A percentile compares a stretch with the other conserved stretches of the same genome.
Conservation (phyloP, 2,329 filamentous ascomycete species). For the Fusarium nisikadoi region DNA sequence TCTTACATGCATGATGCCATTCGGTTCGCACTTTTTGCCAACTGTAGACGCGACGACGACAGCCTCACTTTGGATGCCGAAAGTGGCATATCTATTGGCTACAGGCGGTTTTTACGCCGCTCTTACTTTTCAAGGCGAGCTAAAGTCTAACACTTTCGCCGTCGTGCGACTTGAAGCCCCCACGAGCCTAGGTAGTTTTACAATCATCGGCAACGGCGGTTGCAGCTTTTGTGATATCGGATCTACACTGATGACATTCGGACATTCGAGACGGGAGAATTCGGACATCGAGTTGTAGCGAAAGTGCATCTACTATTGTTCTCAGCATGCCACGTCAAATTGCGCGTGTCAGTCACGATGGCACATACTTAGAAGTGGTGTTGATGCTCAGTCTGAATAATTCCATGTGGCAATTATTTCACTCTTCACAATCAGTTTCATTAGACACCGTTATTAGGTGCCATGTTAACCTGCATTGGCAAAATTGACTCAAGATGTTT, state of each 20-base stretch:
- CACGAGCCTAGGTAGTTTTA: neutral
- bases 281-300: neutral
- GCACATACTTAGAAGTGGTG: neutral
- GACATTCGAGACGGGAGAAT: neutral
- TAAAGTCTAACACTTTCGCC: accelerated
- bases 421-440: accelerated
- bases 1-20: no score
- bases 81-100: no score
- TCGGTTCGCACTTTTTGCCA: neutral
- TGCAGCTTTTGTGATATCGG: accelerated
- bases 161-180: neutral
- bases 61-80: no score
- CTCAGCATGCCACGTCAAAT: neutral
- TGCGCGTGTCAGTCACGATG: no score
- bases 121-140: accelerated
- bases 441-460: accelerated
- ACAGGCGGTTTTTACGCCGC: accelerated
- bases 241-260: neutral
- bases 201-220: neutral
- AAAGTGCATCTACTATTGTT: neutral
- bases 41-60: accelerated
- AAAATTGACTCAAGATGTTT: no score
- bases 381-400: accelerated
- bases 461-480: no score
- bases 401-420: accelerated